Conservation (phyloP, 1,139 yeast species). For the Scheffersomyces lignicola region DNA sequence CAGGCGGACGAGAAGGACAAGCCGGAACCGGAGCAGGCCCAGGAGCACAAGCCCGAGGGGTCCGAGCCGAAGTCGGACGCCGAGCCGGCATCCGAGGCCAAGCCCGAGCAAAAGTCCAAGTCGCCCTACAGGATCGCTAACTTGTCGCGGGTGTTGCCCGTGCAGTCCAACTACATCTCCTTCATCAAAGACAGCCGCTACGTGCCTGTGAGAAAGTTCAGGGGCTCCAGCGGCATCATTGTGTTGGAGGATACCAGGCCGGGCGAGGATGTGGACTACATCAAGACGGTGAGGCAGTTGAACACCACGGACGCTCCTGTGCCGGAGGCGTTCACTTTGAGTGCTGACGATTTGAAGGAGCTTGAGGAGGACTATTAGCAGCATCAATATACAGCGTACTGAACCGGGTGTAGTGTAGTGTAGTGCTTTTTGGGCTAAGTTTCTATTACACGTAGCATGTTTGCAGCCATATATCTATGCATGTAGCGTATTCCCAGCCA, state of each 20-base stretch:
- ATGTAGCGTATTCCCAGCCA: no score
- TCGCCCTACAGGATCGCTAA: constrained; percentile 71
- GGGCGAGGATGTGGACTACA: constrained; percentile 60
- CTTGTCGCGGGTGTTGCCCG: constrained; percentile 88
- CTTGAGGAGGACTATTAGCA: constrained; percentile 31
- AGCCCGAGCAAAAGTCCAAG: no score
- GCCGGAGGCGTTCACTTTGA: constrained; percentile 79
- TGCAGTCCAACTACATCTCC: constrained; percentile 80
- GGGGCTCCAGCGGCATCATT: constrained; percentile 79
- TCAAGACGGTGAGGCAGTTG: constrained; percentile 84
- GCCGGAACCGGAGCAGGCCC: constrained; percentile 29
- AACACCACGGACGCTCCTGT: constrained; percentile 85
- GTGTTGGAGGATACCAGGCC: constrained; percentile 74
- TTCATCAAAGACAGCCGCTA: constrained; percentile 77
- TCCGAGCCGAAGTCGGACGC: constrained; percentile 20
- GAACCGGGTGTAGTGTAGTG: no score
- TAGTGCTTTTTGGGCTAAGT: no score
- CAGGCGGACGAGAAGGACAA: constrained; percentile 26
- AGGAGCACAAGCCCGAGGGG: constrained; percentile 14
- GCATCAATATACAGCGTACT: no score
- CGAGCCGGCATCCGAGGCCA: no score
- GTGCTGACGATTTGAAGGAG: constrained; percentile 47
- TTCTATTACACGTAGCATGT: no score
- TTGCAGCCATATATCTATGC: no score
- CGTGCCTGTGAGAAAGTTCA: constrained; percentile 78